Conservation (phyloP, 257 asterid species). For the Coffea canephora region DNA sequence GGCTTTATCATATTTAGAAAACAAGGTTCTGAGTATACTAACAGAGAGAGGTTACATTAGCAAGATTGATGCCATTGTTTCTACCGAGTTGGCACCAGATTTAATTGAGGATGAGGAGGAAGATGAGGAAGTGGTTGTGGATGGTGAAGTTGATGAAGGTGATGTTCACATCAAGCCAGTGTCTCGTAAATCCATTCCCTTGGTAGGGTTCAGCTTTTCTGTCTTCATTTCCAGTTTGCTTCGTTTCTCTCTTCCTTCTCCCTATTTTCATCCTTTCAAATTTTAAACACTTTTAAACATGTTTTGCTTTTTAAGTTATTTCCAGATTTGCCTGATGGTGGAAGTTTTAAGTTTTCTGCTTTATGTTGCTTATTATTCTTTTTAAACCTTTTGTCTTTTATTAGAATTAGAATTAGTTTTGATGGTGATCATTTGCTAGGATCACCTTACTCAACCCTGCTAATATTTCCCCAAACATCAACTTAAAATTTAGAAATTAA, state of each 20-base stretch:
- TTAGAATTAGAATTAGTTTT: background rate
- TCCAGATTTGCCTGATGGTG: background rate
- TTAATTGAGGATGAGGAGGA: constrained; percentile 80
- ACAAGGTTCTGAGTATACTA: constrained; percentile 67
- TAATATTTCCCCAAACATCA: background rate
- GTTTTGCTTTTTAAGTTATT: no score
- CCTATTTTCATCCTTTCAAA: background rate
- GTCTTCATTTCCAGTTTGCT: background rate
- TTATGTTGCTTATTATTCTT: background rate
- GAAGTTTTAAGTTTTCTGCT: background rate
- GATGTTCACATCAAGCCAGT: constrained; percentile 88
- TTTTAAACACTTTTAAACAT: background rate
- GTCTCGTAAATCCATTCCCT: constrained; percentile 48
- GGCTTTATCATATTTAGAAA: constrained; percentile 70
- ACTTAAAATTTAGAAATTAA: background rate
- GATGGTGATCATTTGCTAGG: background rate
- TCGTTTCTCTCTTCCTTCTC: background rate
- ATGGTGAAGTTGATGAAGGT: constrained; percentile 99
- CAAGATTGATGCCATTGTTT: constrained; percentile 45
- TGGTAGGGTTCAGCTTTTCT: constrained; percentile 46
- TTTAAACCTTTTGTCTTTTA: background rate
- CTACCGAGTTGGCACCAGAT: constrained; percentile 60
- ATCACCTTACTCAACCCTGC: background rate
- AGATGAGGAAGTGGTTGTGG: constrained; percentile 91
- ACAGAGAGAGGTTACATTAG: constrained; percentile 88